Percentiles rank a stretch among this genome's conserved stretches.
Evolutionary conservation across 1,139 yeast species (phyloP).

Genomic region (Eremothecium coryli): DNA sequence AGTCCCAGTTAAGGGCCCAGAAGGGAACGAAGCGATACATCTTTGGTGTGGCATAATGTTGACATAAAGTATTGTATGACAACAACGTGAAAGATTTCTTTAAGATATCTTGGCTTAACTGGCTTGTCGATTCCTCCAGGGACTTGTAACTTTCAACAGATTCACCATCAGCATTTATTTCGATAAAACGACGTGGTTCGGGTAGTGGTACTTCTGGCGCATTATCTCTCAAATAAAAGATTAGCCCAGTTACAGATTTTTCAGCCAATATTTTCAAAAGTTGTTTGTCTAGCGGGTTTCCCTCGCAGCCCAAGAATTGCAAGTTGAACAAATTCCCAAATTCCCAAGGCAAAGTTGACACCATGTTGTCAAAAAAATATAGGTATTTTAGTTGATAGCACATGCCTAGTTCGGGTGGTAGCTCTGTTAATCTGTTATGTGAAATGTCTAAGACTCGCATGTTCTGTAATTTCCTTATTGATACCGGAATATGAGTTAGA

Average conservation of each 20-base stretch:
- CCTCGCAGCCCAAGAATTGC: conserved; percentile 85
- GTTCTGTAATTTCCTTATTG: conserved; percentile 59
- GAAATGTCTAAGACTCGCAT: conserved; percentile 82
- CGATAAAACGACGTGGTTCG: conserved; percentile 73
- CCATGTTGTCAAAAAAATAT: conserved; percentile 79
- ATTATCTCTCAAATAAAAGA: conserved; percentile 71
- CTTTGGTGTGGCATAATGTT: conserved; percentile 86
- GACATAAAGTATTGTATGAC: conserved; percentile 89
- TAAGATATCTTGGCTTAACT: conserved; percentile 22
- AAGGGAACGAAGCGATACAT: conserved; percentile 92
- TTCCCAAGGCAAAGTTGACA: conserved; percentile 67
- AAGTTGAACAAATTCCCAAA: conserved; percentile 82
- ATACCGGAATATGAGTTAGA: conserved; percentile 57
- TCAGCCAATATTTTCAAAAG: conserved; percentile 62
- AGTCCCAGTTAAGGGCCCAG: conserved; percentile 96
- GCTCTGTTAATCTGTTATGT: conserved; percentile 55
- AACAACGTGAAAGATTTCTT: conserved; percentile 57
- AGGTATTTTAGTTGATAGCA: conserved; percentile 73
- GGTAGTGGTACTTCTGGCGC: conserved; percentile 61
- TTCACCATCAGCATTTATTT: conserved; percentile 69
- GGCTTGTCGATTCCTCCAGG: conserved; percentile 30
- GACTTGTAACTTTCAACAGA: conserved; percentile 35
- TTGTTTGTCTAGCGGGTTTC: conserved; percentile 70
- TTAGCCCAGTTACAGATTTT: conserved; percentile 78
- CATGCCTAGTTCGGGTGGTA: conserved; percentile 79